Base-by-base conservation (phyloP, 2,329 filamentous ascomycete species). In the Davidsoniella eucalypti region DNA sequence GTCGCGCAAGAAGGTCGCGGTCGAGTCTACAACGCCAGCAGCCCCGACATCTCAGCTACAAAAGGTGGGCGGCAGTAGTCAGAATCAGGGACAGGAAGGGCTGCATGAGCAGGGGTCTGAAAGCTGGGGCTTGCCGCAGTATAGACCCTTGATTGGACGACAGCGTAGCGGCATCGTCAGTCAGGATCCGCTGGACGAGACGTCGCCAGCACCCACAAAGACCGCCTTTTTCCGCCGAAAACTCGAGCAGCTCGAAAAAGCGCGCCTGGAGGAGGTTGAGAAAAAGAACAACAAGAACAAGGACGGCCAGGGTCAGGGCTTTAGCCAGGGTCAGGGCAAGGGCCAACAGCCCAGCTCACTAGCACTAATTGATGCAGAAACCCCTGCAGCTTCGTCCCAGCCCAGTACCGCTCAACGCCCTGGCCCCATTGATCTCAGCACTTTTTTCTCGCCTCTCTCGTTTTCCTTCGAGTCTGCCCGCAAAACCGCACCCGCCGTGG, bases 381-480 rank as follows among this genome's bases (percentile, higher is more conserved):
- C 36, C 44, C 44, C 44, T 47, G 44, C 44, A 17, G 12, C 41
- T 18, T 25, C 37, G 9, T 41, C 49, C 36, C 37, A 40, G 14
- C 46, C 29, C 39, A 36, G 38, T 33, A 53, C 26, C 33, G 38
- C 26, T 3, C 37, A 25, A 33, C 44, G 44, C 43, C 33, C 44
- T 16, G 42, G 58, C 37, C 62, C 62, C 18, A 69, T 72, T 48
- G 69, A 76, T 48, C 62, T 78, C 2, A 67, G 71, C 5, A 65
- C 67, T 6, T 78, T 78, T 58, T 78, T 78, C 58, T 78, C 75
- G 2, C 74, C 75, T 1, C 67, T 69, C 4, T 58, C 61, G 1
- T 60, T 68, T 38, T 64, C 52, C 25, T 53, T 53, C 36, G 38
- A 50, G 18, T 53, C 52, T 26, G 52, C 52, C 16, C 44, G 52